Evolutionary conservation across 1,139 yeast species (phyloP).

Genomic region (Zygosaccharomyces pseudobailii): DNA sequence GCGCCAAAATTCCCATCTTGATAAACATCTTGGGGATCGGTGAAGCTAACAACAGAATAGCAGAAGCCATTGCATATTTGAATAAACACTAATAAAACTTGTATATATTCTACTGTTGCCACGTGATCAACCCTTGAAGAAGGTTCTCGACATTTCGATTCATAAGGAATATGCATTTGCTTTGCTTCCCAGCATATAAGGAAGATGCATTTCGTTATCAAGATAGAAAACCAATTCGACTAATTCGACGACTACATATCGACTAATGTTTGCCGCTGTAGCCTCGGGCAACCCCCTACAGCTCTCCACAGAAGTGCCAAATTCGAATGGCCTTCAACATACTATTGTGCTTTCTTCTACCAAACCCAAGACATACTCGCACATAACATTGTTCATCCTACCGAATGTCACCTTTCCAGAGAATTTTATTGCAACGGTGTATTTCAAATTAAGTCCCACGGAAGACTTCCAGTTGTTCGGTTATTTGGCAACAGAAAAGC

Average conservation of each 20-base stretch:
- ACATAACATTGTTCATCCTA: constrained; percentile 67
- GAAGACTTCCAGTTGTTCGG: constrained; percentile 79
- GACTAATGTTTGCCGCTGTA: constrained; percentile 35
- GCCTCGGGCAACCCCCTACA: constrained; percentile 38
- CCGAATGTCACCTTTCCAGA: constrained; percentile 67
- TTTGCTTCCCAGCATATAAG: neutral
- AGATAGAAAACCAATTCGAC: neutral
- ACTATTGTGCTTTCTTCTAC: constrained; percentile 34
- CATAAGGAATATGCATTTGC: neutral
- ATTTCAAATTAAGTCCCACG: constrained; percentile 71
- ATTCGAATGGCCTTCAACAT: constrained; percentile 35
- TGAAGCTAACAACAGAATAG: constrained; percentile 41
- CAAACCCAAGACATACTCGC: constrained; percentile 43
- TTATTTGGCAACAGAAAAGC: constrained; percentile 65
- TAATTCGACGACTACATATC: neutral
- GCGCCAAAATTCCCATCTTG: constrained; percentile 61
- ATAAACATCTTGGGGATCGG: constrained; percentile 52
- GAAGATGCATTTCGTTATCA: neutral
- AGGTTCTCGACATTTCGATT: constrained; percentile 4
- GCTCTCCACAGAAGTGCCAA: constrained; percentile 35
- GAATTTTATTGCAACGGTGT: constrained; percentile 74
- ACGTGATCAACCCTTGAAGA: constrained; percentile 4
- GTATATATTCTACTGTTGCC: neutral
- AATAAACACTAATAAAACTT: neutral
- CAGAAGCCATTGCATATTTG: constrained; percentile 22